Conservation (phyloP, 1,284 basidiomycete genomes). For the Puccinia coronata region DNA sequence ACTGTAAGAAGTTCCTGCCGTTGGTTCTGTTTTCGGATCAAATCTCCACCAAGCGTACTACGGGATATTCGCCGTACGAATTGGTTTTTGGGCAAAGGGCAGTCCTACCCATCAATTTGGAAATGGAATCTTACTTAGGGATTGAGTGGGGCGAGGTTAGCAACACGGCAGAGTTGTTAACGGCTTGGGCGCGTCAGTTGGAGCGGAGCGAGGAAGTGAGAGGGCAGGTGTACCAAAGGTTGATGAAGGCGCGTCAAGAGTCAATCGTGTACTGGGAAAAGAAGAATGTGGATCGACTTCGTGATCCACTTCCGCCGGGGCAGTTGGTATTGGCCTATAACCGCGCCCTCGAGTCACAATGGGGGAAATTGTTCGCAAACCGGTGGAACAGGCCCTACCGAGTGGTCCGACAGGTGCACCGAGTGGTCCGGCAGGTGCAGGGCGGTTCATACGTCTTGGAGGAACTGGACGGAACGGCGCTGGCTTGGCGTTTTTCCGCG, state of each 20-base stretch:
- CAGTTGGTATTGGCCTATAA: conserved; percentile 21
- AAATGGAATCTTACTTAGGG: neutral
- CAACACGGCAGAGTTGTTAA: neutral
- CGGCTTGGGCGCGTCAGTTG: neutral
- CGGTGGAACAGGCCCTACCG: neutral
- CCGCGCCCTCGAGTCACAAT: neutral
- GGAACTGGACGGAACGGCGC: neutral
- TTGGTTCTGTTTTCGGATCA: conserved; percentile 13
- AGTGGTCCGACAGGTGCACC: neutral
- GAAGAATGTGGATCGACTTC: neutral
- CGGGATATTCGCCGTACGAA: conserved; percentile 15
- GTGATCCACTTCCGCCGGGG: neutral
- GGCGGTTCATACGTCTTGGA: neutral
- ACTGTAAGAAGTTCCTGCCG: conserved; percentile 5
- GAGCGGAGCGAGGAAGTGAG: neutral
- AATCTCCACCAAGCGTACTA: conserved; percentile 22
- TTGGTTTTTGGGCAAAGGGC: conserved; percentile 16
- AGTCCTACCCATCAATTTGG: neutral
- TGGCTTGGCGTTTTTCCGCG: neutral
- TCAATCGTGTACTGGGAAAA: neutral
- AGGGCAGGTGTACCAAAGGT: neutral
- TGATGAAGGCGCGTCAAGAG: neutral
- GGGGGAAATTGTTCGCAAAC: neutral
- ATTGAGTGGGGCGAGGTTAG: neutral
- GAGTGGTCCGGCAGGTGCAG: neutral